A percentile compares a stretch with the other conserved stretches of the same genome.
Conservation (phyloP, 208 protist genomes). For the Naegleria lovaniensis region DNA sequence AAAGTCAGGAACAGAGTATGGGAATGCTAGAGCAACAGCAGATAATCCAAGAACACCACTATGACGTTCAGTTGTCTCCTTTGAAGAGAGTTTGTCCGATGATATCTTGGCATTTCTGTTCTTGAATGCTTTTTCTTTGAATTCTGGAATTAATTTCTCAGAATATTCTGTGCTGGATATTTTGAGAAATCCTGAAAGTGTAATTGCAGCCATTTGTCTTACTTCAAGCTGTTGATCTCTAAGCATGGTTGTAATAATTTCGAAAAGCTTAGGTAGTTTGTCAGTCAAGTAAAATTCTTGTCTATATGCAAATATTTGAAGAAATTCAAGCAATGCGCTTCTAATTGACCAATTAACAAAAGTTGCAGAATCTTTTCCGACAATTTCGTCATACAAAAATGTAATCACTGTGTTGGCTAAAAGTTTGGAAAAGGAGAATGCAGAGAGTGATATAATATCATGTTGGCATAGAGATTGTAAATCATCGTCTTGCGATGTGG, state of each 20-base stretch:
- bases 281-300: constrained; percentile 20
- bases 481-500: constrained; percentile 7
- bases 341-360: constrained; percentile 20
- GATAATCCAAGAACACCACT: constrained; percentile 7
- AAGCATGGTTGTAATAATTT: not conserved
- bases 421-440: not conserved
- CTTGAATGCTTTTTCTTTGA: not conserved
- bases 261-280: not conserved
- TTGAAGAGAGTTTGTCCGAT: not conserved
- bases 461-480: not conserved
- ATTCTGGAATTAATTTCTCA: not conserved
- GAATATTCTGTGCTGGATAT: not conserved
- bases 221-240: constrained; percentile 26
- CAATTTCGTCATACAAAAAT: not conserved
- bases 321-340: not conserved
- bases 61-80: not conserved
- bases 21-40: constrained; percentile 12
- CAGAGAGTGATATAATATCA: not conserved
- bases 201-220: not conserved
- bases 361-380: not conserved
- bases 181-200: constrained; percentile 24
- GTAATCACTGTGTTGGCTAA: not conserved
- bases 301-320: constrained; percentile 29
- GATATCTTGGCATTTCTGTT: not conserved
- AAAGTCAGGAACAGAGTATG: constrained; percentile 23